These are phyloP conservation scores for Circinella umbellata DNA, from an alignment of 371 early-diverging fungal genomes.

Conservation along the genomic window DNA sequence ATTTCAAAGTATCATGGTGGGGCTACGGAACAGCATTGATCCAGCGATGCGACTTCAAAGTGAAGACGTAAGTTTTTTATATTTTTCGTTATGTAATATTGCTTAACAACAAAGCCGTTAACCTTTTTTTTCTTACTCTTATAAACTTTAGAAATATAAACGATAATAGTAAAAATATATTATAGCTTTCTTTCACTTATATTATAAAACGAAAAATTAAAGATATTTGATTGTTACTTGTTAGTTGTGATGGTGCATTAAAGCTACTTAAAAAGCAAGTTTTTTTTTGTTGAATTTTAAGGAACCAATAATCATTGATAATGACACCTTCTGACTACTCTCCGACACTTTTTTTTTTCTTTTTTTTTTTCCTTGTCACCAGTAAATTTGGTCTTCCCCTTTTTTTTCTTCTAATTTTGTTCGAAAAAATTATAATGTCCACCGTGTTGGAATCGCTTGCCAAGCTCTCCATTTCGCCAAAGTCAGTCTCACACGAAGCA, in stretches of 20 bases:
- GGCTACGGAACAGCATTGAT: constrained; percentile 89
- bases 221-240: too few relatives aligned
- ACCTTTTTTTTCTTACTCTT: too few relatives aligned
- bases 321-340: not conserved
- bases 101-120: too few relatives aligned
- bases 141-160: too few relatives aligned
- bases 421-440: constrained; percentile 8
- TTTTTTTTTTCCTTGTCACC: not conserved
- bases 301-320: not conserved
- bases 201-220: too few relatives aligned
- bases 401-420: not conserved
- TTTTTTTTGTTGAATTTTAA: not conserved
- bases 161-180: too few relatives aligned
- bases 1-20: constrained; percentile 89
- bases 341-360: too few relatives aligned
- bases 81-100: not conserved
- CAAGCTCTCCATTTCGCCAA: constrained; percentile 48
- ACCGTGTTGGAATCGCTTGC: constrained; percentile 42
- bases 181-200: too few relatives aligned
- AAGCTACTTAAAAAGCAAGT: not conserved
- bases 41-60: constrained; percentile 76
- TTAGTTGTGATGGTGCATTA: too few relatives aligned
- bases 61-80: constrained; percentile 75
- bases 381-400: not conserved
- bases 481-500: constrained; percentile 56